A percentile compares a stretch with the other conserved stretches of the same genome.
These are phyloP conservation scores for Cymodocea nodosa DNA, from an alignment of 116 monocot species.

Conservation along the genomic window DNA sequence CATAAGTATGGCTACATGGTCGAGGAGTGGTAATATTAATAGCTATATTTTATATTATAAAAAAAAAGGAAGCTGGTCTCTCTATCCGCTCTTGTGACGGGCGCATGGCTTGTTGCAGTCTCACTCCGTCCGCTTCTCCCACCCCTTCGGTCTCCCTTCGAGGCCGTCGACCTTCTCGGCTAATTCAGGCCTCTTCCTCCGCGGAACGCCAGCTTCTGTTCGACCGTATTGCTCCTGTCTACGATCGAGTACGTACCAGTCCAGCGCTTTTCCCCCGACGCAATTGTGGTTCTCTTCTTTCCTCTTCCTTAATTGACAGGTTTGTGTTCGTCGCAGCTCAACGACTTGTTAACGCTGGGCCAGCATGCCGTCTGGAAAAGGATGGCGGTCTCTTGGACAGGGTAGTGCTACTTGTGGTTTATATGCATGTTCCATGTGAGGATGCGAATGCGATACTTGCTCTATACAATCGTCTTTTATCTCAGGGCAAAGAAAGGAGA, in stretches of 20 bases:
- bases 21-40: too few relatives aligned
- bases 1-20: too few relatives aligned
- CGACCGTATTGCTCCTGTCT: conserved; percentile 76
- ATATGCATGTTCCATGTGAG: too few relatives aligned
- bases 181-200: background rate
- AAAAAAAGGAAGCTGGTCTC: too few relatives aligned
- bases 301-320: background rate
- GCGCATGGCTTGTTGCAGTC: background rate
- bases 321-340: conserved; percentile 30
- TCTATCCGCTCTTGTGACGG: background rate
- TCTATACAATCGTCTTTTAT: background rate
- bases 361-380: conserved; percentile 82
- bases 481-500: conserved; percentile 56
- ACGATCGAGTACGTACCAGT: conserved; percentile 40
- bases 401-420: conserved; percentile 15
- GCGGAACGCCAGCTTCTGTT: conserved; percentile 68
- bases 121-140: too few relatives aligned
- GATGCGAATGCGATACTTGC: too few relatives aligned
- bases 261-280: background rate
- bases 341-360: conserved; percentile 77
- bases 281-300: background rate
- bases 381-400: conserved; percentile 82
- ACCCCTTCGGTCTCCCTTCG: too few relatives aligned
- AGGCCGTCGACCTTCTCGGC: background rate
- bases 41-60: too few relatives aligned